A percentile compares a stretch with the other conserved stretches of the same genome.
phyloP scores from a whole-genome alignment of 2,329 filamentous ascomycete species.

The Juglanconis sp. region DNA sequence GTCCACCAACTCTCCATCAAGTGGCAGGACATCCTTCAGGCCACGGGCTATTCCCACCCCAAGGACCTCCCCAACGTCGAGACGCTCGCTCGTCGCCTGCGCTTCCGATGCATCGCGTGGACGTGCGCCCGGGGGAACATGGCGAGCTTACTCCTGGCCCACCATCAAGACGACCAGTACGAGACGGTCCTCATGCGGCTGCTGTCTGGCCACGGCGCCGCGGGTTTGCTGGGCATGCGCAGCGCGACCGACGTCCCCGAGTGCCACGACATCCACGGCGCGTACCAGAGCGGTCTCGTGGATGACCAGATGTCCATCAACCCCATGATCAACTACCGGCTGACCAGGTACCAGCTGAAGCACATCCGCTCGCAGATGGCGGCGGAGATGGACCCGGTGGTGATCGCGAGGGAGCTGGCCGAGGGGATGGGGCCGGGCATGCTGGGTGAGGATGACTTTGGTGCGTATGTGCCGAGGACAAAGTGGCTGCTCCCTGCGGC shows the following conservation, averaged over 20 bases:
- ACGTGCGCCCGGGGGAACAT: conserved; percentile 53
- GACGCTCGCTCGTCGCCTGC: conserved; percentile 66
- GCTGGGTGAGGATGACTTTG: conserved; percentile 23
- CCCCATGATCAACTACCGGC: conserved; percentile 38
- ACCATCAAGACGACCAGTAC: conserved; percentile 87
- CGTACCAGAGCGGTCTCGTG: conserved; percentile 61
- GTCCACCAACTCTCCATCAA: conserved; percentile 31
- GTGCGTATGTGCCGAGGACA: conserved; percentile 18
- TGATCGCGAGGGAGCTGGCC: conserved; percentile 16
- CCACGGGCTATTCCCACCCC: conserved; percentile 24
- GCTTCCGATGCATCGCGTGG: conserved; percentile 69
- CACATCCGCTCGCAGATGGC: conserved; percentile 26
- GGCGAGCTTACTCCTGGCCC: conserved; percentile 68
- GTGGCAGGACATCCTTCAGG: conserved; percentile 44
- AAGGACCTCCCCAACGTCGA: conserved; percentile 65
- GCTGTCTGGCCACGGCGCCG: conserved; percentile 60
- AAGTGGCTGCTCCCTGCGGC: conserved; percentile 13
- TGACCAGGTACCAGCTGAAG: conserved; percentile 22
- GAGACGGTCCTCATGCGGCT: conserved; percentile 86
- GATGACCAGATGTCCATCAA: conserved; percentile 39
- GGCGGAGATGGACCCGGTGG: conserved; percentile 23
- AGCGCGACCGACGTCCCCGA: conserved; percentile 72
- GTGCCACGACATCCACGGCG: conserved; percentile 70
- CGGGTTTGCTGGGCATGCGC: conserved; percentile 71
- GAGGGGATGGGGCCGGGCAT: conserved; percentile 7